Evolutionary conservation across 768 basidiomycete species (phyloP).

Genomic region (Hypsizygus marmoreus): DNA sequence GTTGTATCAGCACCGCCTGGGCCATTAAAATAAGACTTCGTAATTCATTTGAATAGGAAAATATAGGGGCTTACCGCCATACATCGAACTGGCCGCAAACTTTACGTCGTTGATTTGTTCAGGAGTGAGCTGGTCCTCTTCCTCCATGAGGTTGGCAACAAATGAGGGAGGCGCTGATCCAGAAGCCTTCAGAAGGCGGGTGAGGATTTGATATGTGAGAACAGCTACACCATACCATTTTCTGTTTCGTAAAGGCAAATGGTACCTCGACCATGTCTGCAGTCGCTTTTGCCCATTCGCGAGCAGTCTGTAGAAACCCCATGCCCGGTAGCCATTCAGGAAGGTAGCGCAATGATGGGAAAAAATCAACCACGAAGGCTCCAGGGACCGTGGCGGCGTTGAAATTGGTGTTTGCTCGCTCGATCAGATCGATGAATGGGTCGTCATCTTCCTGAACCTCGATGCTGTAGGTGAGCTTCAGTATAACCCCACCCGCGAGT

Average conservation of each 20-base stretch:
- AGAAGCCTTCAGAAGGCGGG: too few relatives aligned
- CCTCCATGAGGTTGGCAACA: constrained; percentile 41
- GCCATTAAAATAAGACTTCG: background rate
- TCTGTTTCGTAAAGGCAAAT: constrained; percentile 30
- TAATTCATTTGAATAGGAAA: too few relatives aligned
- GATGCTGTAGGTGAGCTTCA: constrained; percentile 33
- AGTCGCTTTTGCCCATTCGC: constrained; percentile 32
- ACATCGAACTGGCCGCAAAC: constrained; percentile 46
- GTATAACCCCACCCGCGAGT: constrained; percentile 27
- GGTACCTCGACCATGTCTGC: constrained; percentile 37
- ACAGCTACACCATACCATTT: constrained; percentile 36
- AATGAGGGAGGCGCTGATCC: constrained; percentile 46
- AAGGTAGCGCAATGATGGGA: constrained; percentile 37
- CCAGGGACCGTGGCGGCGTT: constrained; percentile 26
- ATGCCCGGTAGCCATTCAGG: constrained; percentile 51
- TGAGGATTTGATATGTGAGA: too few relatives aligned
- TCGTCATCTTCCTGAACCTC: constrained; percentile 29
- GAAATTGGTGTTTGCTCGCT: constrained; percentile 23
- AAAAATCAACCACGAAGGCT: constrained; percentile 30
- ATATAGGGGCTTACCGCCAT: constrained; percentile 36
- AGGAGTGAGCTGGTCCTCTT: constrained; percentile 30
- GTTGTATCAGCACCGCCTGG: constrained; percentile 55
- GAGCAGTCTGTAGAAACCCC: constrained; percentile 44
- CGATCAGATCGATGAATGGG: constrained; percentile 29
- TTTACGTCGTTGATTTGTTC: constrained; percentile 42